Conservation (phyloP, 106 monocot genomes). For the Dactylorhiza incarnata region DNA sequence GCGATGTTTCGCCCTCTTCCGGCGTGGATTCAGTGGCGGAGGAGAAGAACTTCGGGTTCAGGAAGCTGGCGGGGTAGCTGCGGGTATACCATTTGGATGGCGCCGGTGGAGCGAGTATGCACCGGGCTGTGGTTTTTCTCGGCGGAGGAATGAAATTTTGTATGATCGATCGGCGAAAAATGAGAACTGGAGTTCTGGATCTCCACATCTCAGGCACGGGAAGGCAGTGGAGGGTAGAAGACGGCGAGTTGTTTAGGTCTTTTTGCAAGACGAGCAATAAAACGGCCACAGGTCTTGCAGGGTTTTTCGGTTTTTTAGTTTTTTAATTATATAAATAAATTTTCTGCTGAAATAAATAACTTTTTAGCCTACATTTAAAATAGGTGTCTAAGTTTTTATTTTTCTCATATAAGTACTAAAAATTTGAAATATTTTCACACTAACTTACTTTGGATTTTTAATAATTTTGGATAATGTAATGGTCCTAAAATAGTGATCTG, state of each 20-base stretch:
- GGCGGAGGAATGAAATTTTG: conserved; percentile 7
- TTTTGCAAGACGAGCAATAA: not conserved
- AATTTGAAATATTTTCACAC: too few species aligned
- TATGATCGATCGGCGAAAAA: conserved; percentile 22
- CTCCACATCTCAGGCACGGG: conserved; percentile 43
- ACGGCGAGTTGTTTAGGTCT: not conserved
- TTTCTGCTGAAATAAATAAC: too few species aligned
- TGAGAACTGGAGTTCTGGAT: conserved; percentile 31
- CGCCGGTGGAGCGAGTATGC: not conserved
- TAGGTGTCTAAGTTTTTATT: too few species aligned
- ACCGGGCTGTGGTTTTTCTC: conserved; percentile 13
- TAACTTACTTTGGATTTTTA: too few species aligned
- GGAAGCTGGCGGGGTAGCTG: conserved; percentile 8
- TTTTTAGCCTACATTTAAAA: too few species aligned
- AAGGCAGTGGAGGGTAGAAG: not conserved
- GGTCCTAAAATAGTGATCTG: too few species aligned
- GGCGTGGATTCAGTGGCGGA: not conserved
- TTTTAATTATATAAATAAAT: too few species aligned
- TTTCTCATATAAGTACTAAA: too few species aligned
- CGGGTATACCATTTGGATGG: conserved; percentile 1
- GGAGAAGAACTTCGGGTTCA: conserved; percentile 22
- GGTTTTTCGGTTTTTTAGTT: too few species aligned
- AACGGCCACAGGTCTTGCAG: too few species aligned
- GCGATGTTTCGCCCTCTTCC: conserved; percentile 1
- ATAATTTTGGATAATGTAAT: too few species aligned